Evolutionary conservation across 1,284 basidiomycete genomes (phyloP).

Genomic region (Schizopora paradoxa): DNA sequence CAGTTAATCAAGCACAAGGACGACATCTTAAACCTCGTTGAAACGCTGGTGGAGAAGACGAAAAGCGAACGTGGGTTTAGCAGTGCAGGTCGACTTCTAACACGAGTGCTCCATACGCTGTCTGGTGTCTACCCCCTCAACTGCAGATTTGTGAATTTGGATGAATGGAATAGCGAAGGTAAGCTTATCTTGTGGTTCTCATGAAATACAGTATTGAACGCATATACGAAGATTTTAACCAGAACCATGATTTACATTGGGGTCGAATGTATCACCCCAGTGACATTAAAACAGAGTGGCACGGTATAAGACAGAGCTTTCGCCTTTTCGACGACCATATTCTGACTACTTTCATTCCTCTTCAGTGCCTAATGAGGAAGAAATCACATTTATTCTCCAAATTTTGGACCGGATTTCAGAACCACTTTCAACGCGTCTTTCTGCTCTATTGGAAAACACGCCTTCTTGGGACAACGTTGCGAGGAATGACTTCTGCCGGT

Average conservation of each 20-base stretch:
- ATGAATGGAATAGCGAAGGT: constrained; percentile 80
- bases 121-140: constrained; percentile 79
- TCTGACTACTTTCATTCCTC: constrained; percentile 1
- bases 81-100: constrained; percentile 75
- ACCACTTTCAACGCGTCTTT: constrained; percentile 67
- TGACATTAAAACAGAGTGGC: constrained; percentile 87
- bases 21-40: constrained; percentile 65
- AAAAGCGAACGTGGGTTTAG: constrained; percentile 89
- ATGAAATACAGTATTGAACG: constrained; percentile 3
- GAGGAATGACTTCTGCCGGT: constrained; percentile 94
- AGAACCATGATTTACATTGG: constrained; percentile 76
- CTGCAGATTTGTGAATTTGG: constrained; percentile 77
- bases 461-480: constrained; percentile 65
- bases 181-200: constrained; percentile 21
- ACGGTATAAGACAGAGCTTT: constrained; percentile 45
- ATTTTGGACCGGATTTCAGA: constrained; percentile 66
- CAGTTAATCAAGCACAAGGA: constrained; percentile 66
- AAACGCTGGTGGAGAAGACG: constrained; percentile 70
- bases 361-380: constrained; percentile 62
- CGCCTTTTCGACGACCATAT: not conserved
- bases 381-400: constrained; percentile 80
- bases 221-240: constrained; percentile 56
- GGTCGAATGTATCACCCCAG: constrained; percentile 77
- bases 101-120: constrained; percentile 74
- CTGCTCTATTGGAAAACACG: constrained; percentile 53